phyloP scores from a whole-genome alignment of 805 yeast species.

The Nakazawaea ernobii region DNA sequence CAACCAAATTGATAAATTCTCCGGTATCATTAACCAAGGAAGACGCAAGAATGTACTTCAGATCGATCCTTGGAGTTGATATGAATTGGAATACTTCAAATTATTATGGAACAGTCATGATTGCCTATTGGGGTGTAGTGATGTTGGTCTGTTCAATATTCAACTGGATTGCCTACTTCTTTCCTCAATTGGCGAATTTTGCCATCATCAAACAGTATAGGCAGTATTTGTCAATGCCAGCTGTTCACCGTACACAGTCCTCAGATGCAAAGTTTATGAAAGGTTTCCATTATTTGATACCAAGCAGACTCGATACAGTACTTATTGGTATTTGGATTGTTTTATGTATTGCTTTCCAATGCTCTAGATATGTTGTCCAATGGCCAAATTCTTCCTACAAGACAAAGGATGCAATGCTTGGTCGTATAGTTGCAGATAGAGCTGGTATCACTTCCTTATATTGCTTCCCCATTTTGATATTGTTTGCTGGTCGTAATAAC shows the following conservation, averaged over 20 bases:
- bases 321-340: constrained; percentile 30
- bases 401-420: constrained; percentile 14
- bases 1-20: constrained; percentile 22
- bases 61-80: constrained; percentile 23
- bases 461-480: constrained; percentile 43
- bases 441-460: constrained; percentile 45
- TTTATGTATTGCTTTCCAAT: constrained; percentile 19
- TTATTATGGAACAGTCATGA: constrained; percentile 37
- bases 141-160: constrained; percentile 34
- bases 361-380: constrained; percentile 12
- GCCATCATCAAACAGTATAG: constrained; percentile 21
- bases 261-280: neutral
- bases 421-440: constrained; percentile 41
- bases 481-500: constrained; percentile 62
- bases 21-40: constrained; percentile 25
- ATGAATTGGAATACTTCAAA: constrained; percentile 36
- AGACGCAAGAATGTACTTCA: constrained; percentile 13
- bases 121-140: constrained; percentile 46
- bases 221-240: constrained; percentile 19
- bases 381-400: constrained; percentile 4
- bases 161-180: constrained; percentile 34
- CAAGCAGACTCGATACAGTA: constrained; percentile 47
- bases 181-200: constrained; percentile 24
- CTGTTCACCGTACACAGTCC: neutral
- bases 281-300: constrained; percentile 28